Evolutionary conservation across 2,329 filamentous ascomycete genomes (phyloP).

Genomic region (Fusarium temperatum): DNA sequence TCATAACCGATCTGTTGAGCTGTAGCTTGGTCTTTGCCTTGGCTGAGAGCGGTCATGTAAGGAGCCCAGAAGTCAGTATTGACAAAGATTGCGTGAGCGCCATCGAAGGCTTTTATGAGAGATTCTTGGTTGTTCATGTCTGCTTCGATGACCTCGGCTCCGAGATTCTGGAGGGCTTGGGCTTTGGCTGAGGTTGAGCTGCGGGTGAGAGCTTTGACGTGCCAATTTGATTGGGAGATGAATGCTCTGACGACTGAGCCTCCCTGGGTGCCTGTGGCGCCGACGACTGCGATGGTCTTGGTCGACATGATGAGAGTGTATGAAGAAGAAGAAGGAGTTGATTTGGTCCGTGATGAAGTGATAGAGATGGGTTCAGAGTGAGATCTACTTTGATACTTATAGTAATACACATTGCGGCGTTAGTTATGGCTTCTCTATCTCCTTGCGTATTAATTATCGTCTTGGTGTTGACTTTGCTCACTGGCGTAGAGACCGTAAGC

Average conservation of each 20-base stretch:
- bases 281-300: slow-evolving; percentile 54
- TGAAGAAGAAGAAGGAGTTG: background rate
- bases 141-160: slow-evolving; percentile 55
- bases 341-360: background rate
- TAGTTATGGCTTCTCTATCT: rapidly evolving
- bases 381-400: rapidly evolving
- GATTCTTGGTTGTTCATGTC: slow-evolving; percentile 53
- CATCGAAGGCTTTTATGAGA: slow-evolving; percentile 52
- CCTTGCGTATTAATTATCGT: background rate
- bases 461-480: background rate
- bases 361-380: rapidly evolving
- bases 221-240: slow-evolving; percentile 48
- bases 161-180: slow-evolving; percentile 49
- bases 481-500: slow-evolving; percentile 13
- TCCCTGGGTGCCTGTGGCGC: slow-evolving; percentile 59
- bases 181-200: slow-evolving; percentile 51
- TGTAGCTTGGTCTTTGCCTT: slow-evolving; percentile 45
- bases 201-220: slow-evolving; percentile 58
- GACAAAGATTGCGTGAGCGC: slow-evolving; percentile 58
- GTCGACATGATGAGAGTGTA: slow-evolving; percentile 3
- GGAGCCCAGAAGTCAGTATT: slow-evolving; percentile 63
- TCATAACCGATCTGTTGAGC: slow-evolving; percentile 53
- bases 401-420: background rate
- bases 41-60: slow-evolving; percentile 51
- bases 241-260: slow-evolving; percentile 58